phyloP scores from a whole-genome alignment of 768 basidiomycete species.

The Pulveroboletus sp. region DNA sequence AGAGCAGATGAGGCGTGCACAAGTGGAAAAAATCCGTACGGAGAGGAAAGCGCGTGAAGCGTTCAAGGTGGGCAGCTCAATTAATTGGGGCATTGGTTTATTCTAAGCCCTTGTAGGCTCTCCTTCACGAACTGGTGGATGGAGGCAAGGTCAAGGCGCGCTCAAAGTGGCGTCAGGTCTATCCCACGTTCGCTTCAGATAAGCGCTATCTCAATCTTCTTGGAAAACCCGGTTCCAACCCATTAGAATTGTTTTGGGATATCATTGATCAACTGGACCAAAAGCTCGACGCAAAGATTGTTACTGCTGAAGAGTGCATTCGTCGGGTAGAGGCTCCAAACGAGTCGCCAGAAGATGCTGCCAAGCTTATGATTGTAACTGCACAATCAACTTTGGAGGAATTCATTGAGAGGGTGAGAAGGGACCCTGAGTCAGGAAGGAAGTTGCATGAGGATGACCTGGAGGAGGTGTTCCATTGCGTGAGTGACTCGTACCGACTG shows the following conservation, averaged over 20 bases:
- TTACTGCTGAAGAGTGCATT: constrained; percentile 60
- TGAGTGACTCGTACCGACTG: constrained; percentile 32
- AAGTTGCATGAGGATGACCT: constrained; percentile 51
- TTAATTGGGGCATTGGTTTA: background rate
- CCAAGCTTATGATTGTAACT: constrained; percentile 37
- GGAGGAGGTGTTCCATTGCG: constrained; percentile 56
- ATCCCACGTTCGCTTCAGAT: constrained; percentile 72
- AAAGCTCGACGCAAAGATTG: constrained; percentile 73
- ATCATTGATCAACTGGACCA: constrained; percentile 83
- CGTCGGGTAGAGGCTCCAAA: constrained; percentile 37
- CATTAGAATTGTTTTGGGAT: constrained; percentile 97
- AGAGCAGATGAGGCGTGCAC: constrained; percentile 72
- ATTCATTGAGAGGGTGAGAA: constrained; percentile 54
- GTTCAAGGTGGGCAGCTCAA: constrained; percentile 59
- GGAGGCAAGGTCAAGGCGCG: constrained; percentile 69
- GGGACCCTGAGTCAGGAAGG: constrained; percentile 48
- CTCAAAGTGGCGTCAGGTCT: constrained; percentile 89
- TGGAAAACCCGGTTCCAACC: constrained; percentile 91
- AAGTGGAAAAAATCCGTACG: constrained; percentile 78
- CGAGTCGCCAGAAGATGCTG: constrained; percentile 29
- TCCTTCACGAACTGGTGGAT: constrained; percentile 67
- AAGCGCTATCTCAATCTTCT: constrained; percentile 83
- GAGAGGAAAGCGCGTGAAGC: constrained; percentile 90
- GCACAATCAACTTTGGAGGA: constrained; percentile 65
- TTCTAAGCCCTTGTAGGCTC: constrained; percentile 40